Base-by-base conservation (phyloP, 192 early-diverging fungal genomes). In the Polychytrium aggregatum region DNA sequence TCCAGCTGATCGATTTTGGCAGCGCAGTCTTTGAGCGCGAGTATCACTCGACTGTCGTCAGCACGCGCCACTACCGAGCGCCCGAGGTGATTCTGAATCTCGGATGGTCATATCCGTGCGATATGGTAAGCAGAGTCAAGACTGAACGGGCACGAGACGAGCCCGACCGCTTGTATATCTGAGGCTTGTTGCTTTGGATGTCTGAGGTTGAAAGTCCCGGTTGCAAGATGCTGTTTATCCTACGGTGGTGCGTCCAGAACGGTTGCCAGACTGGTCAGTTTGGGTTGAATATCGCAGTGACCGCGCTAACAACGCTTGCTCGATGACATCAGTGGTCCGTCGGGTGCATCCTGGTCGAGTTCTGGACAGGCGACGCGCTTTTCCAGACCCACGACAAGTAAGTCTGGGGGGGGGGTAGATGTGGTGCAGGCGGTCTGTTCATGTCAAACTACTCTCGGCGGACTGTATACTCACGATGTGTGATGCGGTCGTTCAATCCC, bases 351-450 rank as follows among this genome's bases (percentile, higher is more conserved):
- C 78, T 98, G 20, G 78, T 96, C 13, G 94, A 98, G 67, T 78
- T 98, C 40, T 80, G 84, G 37, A 98, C 90, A 0, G 94, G 94
- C 31, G 85, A 90, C 58, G 92, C 94, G 3, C 61, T 98, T 41
- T 98, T 98, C 63, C 92, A 96, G 66, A 96, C 94, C 14, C 94
- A 96, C 50, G 92, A 98, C 59, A 87, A 95, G 70, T 68, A 50
- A 42, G 63, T 52, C n/a, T n/a, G n/a, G n/a, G n/a, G n/a, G n/a
- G n/a, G n/a, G n/a, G n/a, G n/a, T n/a, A n/a, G n/a, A 33, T 7
- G 4, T 29, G 3, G 21, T 35, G 3, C 14, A 38, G 16, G 8
- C 39, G 11, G 31, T 36, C 38, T 54, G 28, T 17, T 4, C 11
- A 17, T 24, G 18, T 48, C 7, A 21, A 43, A n/a, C 11, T 14